phyloP scores from a whole-genome alignment of 164 flowering plant species.

The Paratinospora sagittata region DNA sequence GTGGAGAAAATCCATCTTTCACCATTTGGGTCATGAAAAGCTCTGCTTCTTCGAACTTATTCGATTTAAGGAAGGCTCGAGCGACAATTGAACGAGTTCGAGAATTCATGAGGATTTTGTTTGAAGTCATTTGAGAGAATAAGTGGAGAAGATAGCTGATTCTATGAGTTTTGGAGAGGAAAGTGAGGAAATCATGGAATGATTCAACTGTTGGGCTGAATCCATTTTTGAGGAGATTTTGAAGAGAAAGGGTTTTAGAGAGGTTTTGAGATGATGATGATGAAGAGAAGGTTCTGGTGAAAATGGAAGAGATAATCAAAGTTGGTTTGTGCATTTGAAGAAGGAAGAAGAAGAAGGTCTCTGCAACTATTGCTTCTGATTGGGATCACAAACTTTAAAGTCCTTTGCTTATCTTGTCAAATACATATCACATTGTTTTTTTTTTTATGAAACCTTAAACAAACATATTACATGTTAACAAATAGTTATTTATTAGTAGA shows the following conservation, averaged over 20 bases:
- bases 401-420: too few relatives aligned
- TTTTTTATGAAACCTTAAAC: too few relatives aligned
- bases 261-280: constrained; percentile 10
- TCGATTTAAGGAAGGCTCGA: constrained; percentile 40
- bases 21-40: constrained; percentile 29
- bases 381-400: too few relatives aligned
- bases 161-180: constrained; percentile 30
- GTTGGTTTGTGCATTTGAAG: constrained; percentile 1
- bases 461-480: too few relatives aligned
- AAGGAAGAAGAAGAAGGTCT: background rate
- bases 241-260: constrained; percentile 29
- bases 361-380: background rate
- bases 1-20: constrained; percentile 17
- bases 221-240: constrained; percentile 52
- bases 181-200: constrained; percentile 37
- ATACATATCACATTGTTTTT: too few relatives aligned
- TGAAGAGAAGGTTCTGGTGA: constrained; percentile 15
- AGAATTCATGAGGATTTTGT: constrained; percentile 26
- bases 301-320: constrained; percentile 1
- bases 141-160: constrained; percentile 30
- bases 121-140: constrained; percentile 39
- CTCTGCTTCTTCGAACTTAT: constrained; percentile 42
- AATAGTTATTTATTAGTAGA: too few relatives aligned
- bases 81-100: constrained; percentile 37
- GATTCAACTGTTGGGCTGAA: constrained; percentile 42